Conservation (phyloP, 2,329 filamentous ascomycete genomes). For the Westerdykella sp. region DNA sequence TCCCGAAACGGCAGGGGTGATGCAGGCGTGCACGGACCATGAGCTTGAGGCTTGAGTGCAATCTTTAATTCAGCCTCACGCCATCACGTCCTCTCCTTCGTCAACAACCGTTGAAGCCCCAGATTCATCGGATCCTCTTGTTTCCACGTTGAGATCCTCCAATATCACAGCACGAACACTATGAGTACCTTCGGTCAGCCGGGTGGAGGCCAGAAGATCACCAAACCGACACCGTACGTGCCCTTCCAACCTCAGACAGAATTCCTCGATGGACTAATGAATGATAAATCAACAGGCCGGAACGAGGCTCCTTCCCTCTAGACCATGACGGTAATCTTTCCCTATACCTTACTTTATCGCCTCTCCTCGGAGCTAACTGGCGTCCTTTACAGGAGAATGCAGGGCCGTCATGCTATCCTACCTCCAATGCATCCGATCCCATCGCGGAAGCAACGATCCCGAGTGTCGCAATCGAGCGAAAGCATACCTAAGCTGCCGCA, state of each 20-base stretch:
- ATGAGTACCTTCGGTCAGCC: constrained; percentile 66
- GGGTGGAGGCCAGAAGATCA: constrained; percentile 56
- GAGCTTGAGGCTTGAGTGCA: constrained; percentile 2
- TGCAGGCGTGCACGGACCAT: constrained; percentile 14
- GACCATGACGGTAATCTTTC: constrained; percentile 69
- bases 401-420: constrained; percentile 82
- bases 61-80: constrained; percentile 24
- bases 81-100: constrained; percentile 9
- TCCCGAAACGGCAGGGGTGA: constrained; percentile 11
- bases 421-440: constrained; percentile 77
- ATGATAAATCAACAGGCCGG: constrained; percentile 53
- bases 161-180: not conserved
- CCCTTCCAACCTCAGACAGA: not conserved
- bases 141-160: not conserved
- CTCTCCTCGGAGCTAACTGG: constrained; percentile 10
- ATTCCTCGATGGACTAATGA: constrained; percentile 7
- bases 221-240: constrained; percentile 65
- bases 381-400: constrained; percentile 66
- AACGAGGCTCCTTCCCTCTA: constrained; percentile 91
- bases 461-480: constrained; percentile 83
- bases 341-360: not conserved
- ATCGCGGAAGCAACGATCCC: constrained; percentile 76
- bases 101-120: constrained; percentile 5
- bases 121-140: not conserved
- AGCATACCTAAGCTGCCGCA: constrained; percentile 80